Evolutionary conservation across 305 asterid genomes (phyloP), one percentile per base, ranked within the genome.

Genomic region (Fraxinus greggii): DNA sequence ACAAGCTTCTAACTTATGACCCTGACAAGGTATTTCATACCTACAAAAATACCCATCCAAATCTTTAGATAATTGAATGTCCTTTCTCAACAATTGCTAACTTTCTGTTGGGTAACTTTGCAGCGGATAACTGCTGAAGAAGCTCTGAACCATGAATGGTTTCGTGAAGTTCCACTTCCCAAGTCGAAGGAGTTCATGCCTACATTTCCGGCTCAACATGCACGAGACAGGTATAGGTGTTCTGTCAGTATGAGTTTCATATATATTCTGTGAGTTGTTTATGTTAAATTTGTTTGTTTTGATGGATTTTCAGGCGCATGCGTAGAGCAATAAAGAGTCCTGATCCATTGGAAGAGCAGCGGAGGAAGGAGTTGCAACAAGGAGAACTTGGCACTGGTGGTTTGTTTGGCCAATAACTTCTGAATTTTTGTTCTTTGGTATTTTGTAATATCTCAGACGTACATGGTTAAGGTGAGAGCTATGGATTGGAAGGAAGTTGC

Each of bases 181-280:
- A 93, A 93, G 84, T 89, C 95, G 1, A 95, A 92, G 91, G 97
- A 95, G 86, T 91, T 95, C 81, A 92, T 92, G 97, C 98, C 98
- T 72, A 95, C 98, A 75, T 93, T 93, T 87, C 98, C 98, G 51
- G 95, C 97, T 67, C 95, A 91, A 82, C 92, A 91, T 89, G 94
- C 92, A 1, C 98, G 90, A 81, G 98, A 95, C 86, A 93, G 97
- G 98, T 95, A 86, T 69, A 8, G 24, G 63, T 80, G 3, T 61
- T 3, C 33, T 29, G 29, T 59, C 45, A 35, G 33, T 48, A 45
- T 42, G 26, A 70, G 35, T 40, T 38, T 35, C 7, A 51, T 48
- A 35, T 12, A 15, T 54, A 36, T 4, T 72, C 19, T 9, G 9
- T 29, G 36, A 7, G 21, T 72, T 74, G 23, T n/a, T 24, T 54